Base-by-base conservation (phyloP, 441 rosid species). In the Erodium texanum region DNA sequence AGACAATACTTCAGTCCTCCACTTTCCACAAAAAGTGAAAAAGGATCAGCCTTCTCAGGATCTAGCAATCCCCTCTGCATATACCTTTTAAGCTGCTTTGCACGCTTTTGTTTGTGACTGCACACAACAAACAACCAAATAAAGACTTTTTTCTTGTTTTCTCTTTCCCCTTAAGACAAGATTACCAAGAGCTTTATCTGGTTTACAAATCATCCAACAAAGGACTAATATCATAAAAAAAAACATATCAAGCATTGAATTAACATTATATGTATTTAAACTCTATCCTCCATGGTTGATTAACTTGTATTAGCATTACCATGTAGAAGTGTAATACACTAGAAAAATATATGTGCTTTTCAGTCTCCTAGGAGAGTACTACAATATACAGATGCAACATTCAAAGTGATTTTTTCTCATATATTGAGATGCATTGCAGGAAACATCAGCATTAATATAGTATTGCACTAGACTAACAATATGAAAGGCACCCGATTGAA, bases 1-100 rank as follows among this genome's bases (percentile, higher is more conserved):
- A 87, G 71, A 78, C 98, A 92, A 77, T 92, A 86, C 4, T 97
- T 88, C 16, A 92, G 69, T 71, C 89, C 90, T 66, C 89, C 94
- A 2, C 84, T 92, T 82, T 94, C 98, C 68, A 92, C 81, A 80
- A 94, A 88, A 65, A 93, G 97, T 11, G 87, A 80, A 78, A 94
- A 92, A 3, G 99, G 91, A 71, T 94, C 99, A 66, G 82, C 97
- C 76, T 90, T 94, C 66, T 94, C 98, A 36, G 97, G 96, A 81
- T 92, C 99, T 73, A 94, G 58, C 16, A 84, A 79, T 36, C 99
- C 98, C 76, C 97, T 86, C 82, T 88, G 98, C 88, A 85, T 85
- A 71, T 82, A 67, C 79, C 86, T 92, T 71, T 94, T 94, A 0
- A 90, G 65, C 88, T 94, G 98, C 80, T 94, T 94, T 0, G 82